Evolutionary conservation across 2,329 filamentous ascomycete species (phyloP), one percentile per base, ranked within the genome.

Genomic region (Fusarium gaditjirri): DNA sequence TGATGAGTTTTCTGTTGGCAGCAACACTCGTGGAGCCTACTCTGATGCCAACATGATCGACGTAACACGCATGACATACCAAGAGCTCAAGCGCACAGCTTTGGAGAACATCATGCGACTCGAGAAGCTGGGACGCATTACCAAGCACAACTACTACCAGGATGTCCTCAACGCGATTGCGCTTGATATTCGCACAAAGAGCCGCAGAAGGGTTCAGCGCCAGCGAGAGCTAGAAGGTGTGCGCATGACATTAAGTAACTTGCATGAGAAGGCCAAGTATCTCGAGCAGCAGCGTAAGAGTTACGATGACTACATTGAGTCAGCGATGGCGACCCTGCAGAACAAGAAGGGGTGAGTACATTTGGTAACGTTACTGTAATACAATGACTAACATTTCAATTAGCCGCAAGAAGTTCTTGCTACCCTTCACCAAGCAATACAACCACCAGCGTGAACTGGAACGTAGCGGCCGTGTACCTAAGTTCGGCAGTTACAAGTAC

Each of bases 241-340:
- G 27, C 88, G 92, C 33, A 85, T 92, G 64, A 96, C 94, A 2
- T 86, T 96, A 21, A 82, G 86, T 46, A 93, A 94, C 72, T 84
- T 97, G 68, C 91, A 94, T 81, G 90, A 94, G 75, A 96, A 99
- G 84, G 95, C 95, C 41, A 89, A 91, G 73, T 99, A 97, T 83
- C 88, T 99, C 14, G 96, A 99, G 79, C 93, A 94, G 76, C 96
- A 99, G 83, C 90, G 97, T 68, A 97, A 97, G 86, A 96, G 92
- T 73, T 99, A 99, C 84, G 97, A 99, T 80, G 94, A 99, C 84
- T 99, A 99, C 83, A 97, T 99, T 78, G 97, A 99, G 84, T 95
- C 97, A 81, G 95, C 96, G 53, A 98, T 99, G 94, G 88, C 95
- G 67, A 99, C 97, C 8, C 86, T 99, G 65, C 96, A 98, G 82